Base-by-base conservation (phyloP, 768 basidiomycete genomes). In the Boletus rubroflammeus region DNA sequence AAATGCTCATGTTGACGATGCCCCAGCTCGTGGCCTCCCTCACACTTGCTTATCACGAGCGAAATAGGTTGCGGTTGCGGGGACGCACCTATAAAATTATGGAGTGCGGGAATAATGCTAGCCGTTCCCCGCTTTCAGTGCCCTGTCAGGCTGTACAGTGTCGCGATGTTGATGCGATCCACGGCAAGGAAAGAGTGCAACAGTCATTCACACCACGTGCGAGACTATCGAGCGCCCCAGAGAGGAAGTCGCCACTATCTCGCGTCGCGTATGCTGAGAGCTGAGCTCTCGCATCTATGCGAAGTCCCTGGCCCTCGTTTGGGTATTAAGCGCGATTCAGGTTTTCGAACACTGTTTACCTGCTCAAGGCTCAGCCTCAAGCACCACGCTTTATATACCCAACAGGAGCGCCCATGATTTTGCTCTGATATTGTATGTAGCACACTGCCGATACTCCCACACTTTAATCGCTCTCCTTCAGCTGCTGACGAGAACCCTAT, bases 21-120 rank as follows among this genome's bases (percentile, higher is more conserved):
- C 62, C 70, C 0, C 69, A 70, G 46, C 69, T 70, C 14, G 69
- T 70, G 17, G 69, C 69, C 21, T 60, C 65, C 8, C 62, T 70
- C 17, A 67, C 57, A 1, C 63, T 70, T 42, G 63, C 65, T 23
- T 39, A 65, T 47, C 66, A 41, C 40, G 69, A 72, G 19, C 59
- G 57, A 44, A 47, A 55, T 23, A 56, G 59, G 44, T n/a, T 47
- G 38, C 59, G 61, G 14, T 9, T 43, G 17, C 70, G 70, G 3
- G 61, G 60, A 19, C 64, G 64, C 25, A 19, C 49, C 25, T 38
- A 17, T 8, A 59, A 46, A 21, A 25, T 43, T 5, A 10, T 36
- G 8, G 56, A 53, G 4, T 40, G 38, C 11, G 55, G 46, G 47
- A 50, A 54, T 50, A 51, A 62, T 47, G 49, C 55, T 34, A 45